phyloP scores from a whole-genome alignment of 169 alveolate species.

The Miamiensis avidus region DNA sequence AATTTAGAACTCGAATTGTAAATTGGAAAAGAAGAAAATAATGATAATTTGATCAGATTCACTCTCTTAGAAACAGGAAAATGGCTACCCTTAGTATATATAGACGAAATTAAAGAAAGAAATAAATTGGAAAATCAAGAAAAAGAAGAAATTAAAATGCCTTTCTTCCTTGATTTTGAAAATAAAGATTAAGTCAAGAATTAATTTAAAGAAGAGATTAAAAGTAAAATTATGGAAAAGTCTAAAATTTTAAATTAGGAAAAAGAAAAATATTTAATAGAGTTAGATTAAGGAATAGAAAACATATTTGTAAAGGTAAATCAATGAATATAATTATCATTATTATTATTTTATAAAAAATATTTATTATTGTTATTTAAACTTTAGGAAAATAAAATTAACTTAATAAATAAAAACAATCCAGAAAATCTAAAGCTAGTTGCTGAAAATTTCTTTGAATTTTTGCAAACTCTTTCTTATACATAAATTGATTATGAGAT shows the following conservation, averaged over 20 bases:
- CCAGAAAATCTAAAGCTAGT: background rate
- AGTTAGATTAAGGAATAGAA: background rate
- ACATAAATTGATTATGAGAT: conserved; percentile 16
- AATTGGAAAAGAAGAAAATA: conserved; percentile 3
- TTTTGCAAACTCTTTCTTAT: background rate
- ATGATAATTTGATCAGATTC: conserved; percentile 5
- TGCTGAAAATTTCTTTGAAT: conserved; percentile 5
- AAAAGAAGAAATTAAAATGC: conserved; percentile 16
- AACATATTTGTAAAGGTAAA: background rate
- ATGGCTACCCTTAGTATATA: conserved; percentile 18
- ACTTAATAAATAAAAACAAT: too few species aligned
- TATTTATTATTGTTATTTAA: too few species aligned
- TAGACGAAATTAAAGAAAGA: conserved; percentile 30
- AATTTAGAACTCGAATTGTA: conserved; percentile 11
- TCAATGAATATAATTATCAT: background rate
- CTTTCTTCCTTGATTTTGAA: conserved; percentile 26
- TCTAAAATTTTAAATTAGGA: conserved; percentile 15
- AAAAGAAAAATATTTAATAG: conserved; percentile 8
- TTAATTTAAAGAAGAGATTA: conserved; percentile 2
- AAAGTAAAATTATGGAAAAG: conserved; percentile 7
- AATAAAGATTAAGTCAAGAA: conserved; percentile 19
- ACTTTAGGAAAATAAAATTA: background rate
- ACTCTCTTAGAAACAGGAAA: conserved; percentile 18
- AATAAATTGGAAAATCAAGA: conserved; percentile 27
- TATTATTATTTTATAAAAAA: too few species aligned